phyloP scores from a whole-genome alignment of 768 basidiomycete genomes.

The Boletus subparvulus region DNA sequence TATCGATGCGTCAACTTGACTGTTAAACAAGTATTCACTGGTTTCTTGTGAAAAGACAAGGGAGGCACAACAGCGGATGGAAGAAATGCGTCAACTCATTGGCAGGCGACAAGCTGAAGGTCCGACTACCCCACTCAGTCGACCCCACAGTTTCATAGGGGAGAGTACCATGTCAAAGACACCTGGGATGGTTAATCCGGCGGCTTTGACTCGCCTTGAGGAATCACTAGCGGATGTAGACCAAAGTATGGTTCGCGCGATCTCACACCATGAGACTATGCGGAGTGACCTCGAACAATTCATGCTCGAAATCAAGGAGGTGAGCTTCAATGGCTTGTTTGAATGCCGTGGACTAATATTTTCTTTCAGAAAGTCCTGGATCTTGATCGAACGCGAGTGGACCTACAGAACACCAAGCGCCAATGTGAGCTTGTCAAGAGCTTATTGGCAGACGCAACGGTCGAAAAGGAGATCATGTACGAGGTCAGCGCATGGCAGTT shows the following conservation, averaged over 20 bases:
- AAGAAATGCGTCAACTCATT: constrained; percentile 81
- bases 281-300: constrained; percentile 50
- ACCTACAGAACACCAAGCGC: constrained; percentile 66
- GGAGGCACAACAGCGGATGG: constrained; percentile 75
- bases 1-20: constrained; percentile 4
- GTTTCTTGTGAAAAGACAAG: constrained; percentile 52
- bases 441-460: constrained; percentile 70
- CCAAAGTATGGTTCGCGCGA: constrained; percentile 48
- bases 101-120: constrained; percentile 53
- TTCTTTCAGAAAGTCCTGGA: constrained; percentile 56
- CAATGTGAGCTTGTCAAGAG: constrained; percentile 80
- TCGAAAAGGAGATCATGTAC: constrained; percentile 92
- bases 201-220: constrained; percentile 39
- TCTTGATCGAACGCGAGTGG: constrained; percentile 58
- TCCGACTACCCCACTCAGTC: constrained; percentile 43
- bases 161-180: constrained; percentile 18
- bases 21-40: constrained; percentile 6
- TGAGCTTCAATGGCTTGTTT: constrained; percentile 28
- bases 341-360: not conserved
- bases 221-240: constrained; percentile 59
- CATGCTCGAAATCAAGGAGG: constrained; percentile 56
- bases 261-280: constrained; percentile 56
- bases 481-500: constrained; percentile 54
- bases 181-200: constrained; percentile 16
- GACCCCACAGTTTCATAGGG: constrained; percentile 39